Base-by-base conservation (phyloP, 2,329 filamentous ascomycete species). In the Pseudogymnoascus sp. region DNA sequence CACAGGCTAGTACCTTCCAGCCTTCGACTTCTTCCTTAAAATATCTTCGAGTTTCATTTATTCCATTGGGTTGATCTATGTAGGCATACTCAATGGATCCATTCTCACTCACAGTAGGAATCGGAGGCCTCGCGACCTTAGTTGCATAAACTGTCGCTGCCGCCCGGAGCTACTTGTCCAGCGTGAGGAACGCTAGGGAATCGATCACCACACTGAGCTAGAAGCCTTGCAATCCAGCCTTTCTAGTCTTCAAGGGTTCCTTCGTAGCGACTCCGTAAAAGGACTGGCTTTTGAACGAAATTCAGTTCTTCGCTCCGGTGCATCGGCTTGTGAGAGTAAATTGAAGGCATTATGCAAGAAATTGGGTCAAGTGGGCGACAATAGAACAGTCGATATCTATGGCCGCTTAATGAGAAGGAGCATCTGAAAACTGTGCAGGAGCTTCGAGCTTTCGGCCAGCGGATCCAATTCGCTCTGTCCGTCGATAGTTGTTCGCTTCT, bases 381-480 rank as follows among this genome's bases (percentile, higher is more conserved):
- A 25, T 6, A 60, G 62, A 38, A n/a, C 61, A 12, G 37, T 21
- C 53, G 42, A 3, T 56, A 65, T 12, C 60, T 65, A 35, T 70
- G 68, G 68, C 68, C 68, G 1, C 50, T 69, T 21, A 67, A 56
- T 60, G 65, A 66, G 42, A 65, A 66, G 38, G 67, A 68, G 40
- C 68, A 69, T 37, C 63, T 68, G 16, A 64, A 66, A 60, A 63
- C 66, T 6, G 21, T 70, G 4, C 47, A 59, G 28, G 67, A 69
- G 28, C 59, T 70, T 16, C 64, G 66, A 47, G 64, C 62, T 21
- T 66, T 67, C 33, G 47, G 65, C 4, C 63, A 60, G 10, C 67
- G 67, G 60, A 65, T 70, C 18, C 68, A 70, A 35, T 68, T 70
- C 35, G 63, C 67, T 42, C 50, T 70, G n/a, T 65, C 66, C 12